Evolutionary conservation across 2,329 filamentous ascomycete genomes (phyloP).

Genomic region (Arthrobotrys entomopaga): DNA sequence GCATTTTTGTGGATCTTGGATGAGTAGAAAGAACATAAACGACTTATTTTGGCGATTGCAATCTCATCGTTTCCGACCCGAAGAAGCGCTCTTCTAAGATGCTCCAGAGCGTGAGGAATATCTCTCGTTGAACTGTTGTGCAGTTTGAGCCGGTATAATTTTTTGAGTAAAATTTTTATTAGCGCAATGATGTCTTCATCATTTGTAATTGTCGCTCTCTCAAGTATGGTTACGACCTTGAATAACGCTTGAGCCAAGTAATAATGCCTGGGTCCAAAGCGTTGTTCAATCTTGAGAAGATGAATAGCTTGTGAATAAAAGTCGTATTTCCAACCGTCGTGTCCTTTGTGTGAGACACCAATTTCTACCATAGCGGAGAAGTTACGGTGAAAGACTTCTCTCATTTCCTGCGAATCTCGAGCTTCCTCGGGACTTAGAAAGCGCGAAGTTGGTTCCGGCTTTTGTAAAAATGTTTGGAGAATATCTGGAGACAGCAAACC

Average conservation of each 20-base stretch:
- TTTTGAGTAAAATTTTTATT: constrained; percentile 1
- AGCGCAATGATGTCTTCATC: constrained; percentile 15
- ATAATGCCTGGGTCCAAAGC: constrained; percentile 13
- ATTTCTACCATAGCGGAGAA: constrained; percentile 9
- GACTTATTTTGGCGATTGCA: neutral
- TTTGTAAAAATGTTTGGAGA: constrained; percentile 4
- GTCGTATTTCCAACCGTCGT: neutral
- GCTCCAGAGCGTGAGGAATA: constrained; percentile 26
- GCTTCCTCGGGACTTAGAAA: neutral
- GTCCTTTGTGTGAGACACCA: neutral
- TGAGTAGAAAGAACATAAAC: neutral
- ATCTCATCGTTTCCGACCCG: neutral
- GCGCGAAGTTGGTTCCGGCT: neutral
- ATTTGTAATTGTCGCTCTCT: constrained; percentile 3
- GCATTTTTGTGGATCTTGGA: neutral
- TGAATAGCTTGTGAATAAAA: constrained; percentile 13
- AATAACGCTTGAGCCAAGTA: constrained; percentile 14
- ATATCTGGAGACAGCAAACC: neutral
- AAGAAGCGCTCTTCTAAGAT: constrained; percentile 9
- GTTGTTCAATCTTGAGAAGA: constrained; percentile 16
- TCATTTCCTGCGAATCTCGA: constrained; percentile 8
- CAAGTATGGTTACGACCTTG: constrained; percentile 9
- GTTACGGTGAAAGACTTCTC: constrained; percentile 14
- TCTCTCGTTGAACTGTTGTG: constrained; percentile 13
- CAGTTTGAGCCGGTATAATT: constrained; percentile 6